phyloP scores from a whole-genome alignment of 2,329 filamentous ascomycete species.

The Fusarium praegraminearum region DNA sequence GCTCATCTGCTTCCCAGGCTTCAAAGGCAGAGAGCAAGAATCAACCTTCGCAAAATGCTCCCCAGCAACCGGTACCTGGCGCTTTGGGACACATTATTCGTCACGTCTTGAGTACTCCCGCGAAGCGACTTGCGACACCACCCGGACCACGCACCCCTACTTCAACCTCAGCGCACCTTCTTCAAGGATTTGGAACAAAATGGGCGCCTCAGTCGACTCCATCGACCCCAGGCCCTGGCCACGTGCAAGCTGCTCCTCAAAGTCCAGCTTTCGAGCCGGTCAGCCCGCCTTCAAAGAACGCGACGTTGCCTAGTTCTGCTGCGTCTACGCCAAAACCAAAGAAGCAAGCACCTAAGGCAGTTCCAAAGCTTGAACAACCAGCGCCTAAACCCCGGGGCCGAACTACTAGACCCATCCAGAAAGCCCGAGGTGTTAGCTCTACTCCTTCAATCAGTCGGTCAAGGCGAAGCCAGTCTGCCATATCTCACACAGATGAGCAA shows the following conservation, averaged over 20 bases:
- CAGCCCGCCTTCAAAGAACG: constrained; percentile 63
- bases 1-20: constrained; percentile 43
- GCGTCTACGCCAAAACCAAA: constrained; percentile 49
- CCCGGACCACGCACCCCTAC: constrained; percentile 54
- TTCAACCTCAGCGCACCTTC: constrained; percentile 48
- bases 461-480: constrained; percentile 60
- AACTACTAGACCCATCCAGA: constrained; percentile 54
- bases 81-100: constrained; percentile 58
- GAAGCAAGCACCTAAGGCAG: constrained; percentile 52
- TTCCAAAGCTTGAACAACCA: constrained; percentile 42
- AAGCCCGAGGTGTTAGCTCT: constrained; percentile 51
- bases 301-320: constrained; percentile 52
- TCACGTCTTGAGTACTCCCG: constrained; percentile 53
- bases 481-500: constrained; percentile 62
- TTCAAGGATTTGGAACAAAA: constrained; percentile 63
- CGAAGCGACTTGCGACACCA: constrained; percentile 50
- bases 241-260: constrained; percentile 54
- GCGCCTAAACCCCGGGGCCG: constrained; percentile 50
- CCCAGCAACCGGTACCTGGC: constrained; percentile 53
- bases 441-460: constrained; percentile 53
- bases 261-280: constrained; percentile 70
- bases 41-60: constrained; percentile 47
- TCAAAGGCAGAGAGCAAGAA: constrained; percentile 48
- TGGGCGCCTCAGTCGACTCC: constrained; percentile 70
- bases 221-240: constrained; percentile 64